Base-by-base conservation (phyloP, 1,284 basidiomycete species). In the Somion occarium region DNA sequence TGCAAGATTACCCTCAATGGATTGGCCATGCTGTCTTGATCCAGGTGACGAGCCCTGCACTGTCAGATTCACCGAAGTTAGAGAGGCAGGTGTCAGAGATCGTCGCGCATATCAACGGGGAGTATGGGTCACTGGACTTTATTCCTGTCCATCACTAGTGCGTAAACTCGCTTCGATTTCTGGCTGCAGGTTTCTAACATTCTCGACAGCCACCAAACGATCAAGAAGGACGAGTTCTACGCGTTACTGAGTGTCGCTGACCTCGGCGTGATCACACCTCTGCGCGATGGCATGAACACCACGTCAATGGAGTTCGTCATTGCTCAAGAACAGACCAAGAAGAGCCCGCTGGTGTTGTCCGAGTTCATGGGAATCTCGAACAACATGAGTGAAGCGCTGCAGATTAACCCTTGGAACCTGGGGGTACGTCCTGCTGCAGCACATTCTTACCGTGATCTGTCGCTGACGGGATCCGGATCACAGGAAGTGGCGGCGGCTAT, bases 131-230 rank as follows among this genome's bases (percentile, higher is more conserved):
- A 54, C 73, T 99, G 43, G 93, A 97, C 71, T 99, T 98, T 65
- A 93, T 95, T 56, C 96, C 97, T 9, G 92, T 98, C n/a, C 96
- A 99, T 66, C 97, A 99, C 66, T 99, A 98, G 91, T 93, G 63
- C 47, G 83, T 75, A n/a, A 53, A 13, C 46, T 23, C 49, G 44
- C 49, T 22, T 43, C 27, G 3, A 15, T 13, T 15, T 22, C 27
- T 24, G n/a, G 38, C 45, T 13, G 13, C 18, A 9, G 15, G 12
- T 24, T 12, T 1, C 50, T 52, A 30, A 48, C 9, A 30, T 23
- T 53, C 37, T 26, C 19, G 41, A 27, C 57, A 93, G 91, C 73
- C 96, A 99, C 71, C 96, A 99, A 73, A 88, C 93, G 3, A 88
- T 99, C 62, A 96, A 97, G 67, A 91, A 93, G 67, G 93, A 98